Base-by-base conservation (phyloP, 495 filamentous ascomycete genomes). In the Aspergillus saccharolyticus region DNA sequence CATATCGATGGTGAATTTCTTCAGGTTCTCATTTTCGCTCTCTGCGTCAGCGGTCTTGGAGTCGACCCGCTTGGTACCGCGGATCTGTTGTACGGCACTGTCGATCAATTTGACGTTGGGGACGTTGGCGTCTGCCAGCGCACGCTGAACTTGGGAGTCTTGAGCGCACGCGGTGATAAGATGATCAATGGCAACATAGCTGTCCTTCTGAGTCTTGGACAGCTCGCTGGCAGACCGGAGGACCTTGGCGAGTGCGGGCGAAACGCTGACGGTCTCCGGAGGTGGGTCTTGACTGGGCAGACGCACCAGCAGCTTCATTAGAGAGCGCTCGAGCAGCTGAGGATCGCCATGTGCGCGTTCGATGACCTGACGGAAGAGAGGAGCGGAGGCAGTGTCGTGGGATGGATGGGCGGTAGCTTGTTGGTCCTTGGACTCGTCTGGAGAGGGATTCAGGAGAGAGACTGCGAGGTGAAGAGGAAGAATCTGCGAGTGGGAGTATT, bases 1-100 rank as follows among this genome's bases (percentile, higher is more conserved):
- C 90, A 98, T 91, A 71, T 98, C 94, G 63, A 97, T 93, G 33
- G 94, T 96, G 75, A 94, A 98, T 63, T 96, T 98, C 73, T 91
- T 90, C 42, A 98, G 78, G 61, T 93, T 95, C 73, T 98, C 94
- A 64, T 89, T 87, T 67, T 96, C 91, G 68, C 85, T 78, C 69
- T 96, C 91, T 0, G 88, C 80, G 72, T 97, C 94, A 30, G 95
- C 94, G 2, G 89, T 97, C 75, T 93, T 92, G 22, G 89, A 94
- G 72, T 98, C 94, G 21, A 98, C 92, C 50, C 91, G 80, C 73
- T 82, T 87, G 28, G 90, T 97, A 30, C 94, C 94, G 5, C 93
- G 86, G 63, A 98, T 96, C 47, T 90, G 84, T 70, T 88, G 85
- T 44, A 98, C 80, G 16, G 94, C 93, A 55, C 83, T 85, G 63